Conservation (phyloP, 345 rosid genomes). For the Gossypium thurberi region DNA sequence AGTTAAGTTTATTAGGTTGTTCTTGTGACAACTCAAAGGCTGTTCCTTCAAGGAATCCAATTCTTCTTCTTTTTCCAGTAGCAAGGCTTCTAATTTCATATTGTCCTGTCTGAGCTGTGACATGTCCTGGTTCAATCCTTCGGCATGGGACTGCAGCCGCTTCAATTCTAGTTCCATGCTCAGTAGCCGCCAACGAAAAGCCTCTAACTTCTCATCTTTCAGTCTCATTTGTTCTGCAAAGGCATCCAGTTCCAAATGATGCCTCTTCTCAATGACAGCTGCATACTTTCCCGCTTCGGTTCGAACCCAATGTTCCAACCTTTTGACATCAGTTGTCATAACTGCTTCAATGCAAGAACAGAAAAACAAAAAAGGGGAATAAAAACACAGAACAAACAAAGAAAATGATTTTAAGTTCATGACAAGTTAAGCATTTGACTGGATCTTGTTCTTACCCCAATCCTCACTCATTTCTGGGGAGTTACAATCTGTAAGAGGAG, state of each 20-base stretch:
- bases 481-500: constrained; percentile 35
- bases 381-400: too few species aligned
- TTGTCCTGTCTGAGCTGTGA: constrained; percentile 52
- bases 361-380: not conserved
- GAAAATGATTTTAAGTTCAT: too few species aligned
- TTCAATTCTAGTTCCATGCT: constrained; percentile 77
- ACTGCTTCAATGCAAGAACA: constrained; percentile 23
- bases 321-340: constrained; percentile 36
- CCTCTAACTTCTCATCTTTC: constrained; percentile 78
- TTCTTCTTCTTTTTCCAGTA: constrained; percentile 49
- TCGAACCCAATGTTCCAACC: constrained; percentile 49
- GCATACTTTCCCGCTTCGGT: constrained; percentile 60
- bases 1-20: constrained; percentile 19
- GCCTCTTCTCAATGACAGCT: constrained; percentile 48
- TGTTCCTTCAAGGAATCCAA: constrained; percentile 38
- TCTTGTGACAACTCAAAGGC: constrained; percentile 28
- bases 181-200: constrained; percentile 57
- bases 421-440: not conserved
- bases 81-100: constrained; percentile 43
- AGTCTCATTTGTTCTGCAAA: constrained; percentile 68
- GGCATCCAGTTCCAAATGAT: constrained; percentile 59
- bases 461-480: constrained; percentile 35
- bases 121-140: constrained; percentile 51
- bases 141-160: constrained; percentile 54
- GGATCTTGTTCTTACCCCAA: constrained; percentile 32